phyloP scores from a whole-genome alignment of 169 alveolate species.

The Eimeria sp. region DNA sequence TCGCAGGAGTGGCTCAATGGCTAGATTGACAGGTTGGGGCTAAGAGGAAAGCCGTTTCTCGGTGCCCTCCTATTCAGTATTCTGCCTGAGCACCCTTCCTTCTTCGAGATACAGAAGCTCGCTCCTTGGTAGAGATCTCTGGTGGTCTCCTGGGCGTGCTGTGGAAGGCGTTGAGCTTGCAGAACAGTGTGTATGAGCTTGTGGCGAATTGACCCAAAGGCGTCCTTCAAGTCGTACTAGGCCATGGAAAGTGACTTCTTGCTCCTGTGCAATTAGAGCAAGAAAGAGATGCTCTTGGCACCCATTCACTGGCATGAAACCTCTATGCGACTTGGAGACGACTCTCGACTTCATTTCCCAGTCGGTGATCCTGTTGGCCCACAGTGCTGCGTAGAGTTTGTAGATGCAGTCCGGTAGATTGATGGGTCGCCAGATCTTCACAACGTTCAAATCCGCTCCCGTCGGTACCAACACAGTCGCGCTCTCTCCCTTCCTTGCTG shows the following conservation, averaged over 20 bases:
- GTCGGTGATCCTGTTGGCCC: neutral
- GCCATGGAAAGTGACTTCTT: neutral
- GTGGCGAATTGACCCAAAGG: neutral
- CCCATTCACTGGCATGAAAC: conserved; percentile 14
- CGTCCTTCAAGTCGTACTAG: neutral
- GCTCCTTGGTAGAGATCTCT: too few species aligned
- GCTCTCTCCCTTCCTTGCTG: neutral
- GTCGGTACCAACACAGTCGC: neutral
- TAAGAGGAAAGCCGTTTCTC: too few species aligned
- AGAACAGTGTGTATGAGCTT: neutral
- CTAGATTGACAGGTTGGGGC: neutral
- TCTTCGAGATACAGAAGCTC: too few species aligned
- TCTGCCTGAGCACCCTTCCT: too few species aligned
- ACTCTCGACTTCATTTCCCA: neutral
- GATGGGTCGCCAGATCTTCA: neutral
- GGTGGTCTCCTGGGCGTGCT: too few species aligned
- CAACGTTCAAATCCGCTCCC: neutral
- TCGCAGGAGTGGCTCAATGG: neutral
- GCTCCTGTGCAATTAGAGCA: neutral
- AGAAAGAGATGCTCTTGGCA: neutral
- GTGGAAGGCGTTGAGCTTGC: too few species aligned
- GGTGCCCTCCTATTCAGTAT: too few species aligned
- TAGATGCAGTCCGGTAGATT: conserved; percentile 21
- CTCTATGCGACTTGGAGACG: conserved; percentile 24
- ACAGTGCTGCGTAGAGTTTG: conserved; percentile 50